Conservation (phyloP, 495 filamentous ascomycete species). For the Aspergillus taichungensis region DNA sequence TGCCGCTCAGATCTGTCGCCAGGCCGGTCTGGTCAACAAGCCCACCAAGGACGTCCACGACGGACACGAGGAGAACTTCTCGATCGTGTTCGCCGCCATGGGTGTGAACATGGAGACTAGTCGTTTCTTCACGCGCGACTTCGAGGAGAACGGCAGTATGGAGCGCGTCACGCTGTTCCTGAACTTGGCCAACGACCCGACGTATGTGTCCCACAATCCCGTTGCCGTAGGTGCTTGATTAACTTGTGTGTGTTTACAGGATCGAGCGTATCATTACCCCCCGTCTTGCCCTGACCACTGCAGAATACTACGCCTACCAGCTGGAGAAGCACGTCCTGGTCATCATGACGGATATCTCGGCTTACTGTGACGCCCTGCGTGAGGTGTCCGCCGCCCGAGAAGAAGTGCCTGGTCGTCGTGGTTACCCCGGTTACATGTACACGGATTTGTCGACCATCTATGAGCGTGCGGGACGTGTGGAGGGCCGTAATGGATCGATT, state of each 20-base stretch:
- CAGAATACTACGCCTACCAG: constrained; percentile 99
- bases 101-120: constrained; percentile 99
- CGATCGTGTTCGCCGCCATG: constrained; percentile 98
- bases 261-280: constrained; percentile 99
- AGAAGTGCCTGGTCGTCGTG: constrained; percentile 98
- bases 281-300: constrained; percentile 94
- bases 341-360: constrained; percentile 94
- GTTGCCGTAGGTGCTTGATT: background rate
- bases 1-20: constrained; percentile 93
- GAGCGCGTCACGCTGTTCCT: constrained; percentile 95
- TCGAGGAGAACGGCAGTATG: constrained; percentile 98
- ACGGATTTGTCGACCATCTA: constrained; percentile 99
- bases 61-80: constrained; percentile 98
- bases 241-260: constrained; percentile 36
- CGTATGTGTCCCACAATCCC: constrained; percentile 47
- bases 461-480: constrained; percentile 96
- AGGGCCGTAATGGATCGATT: constrained; percentile 95
- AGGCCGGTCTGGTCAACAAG: constrained; percentile 82
- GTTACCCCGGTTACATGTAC: constrained; percentile 99
- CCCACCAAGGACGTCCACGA: constrained; percentile 95
- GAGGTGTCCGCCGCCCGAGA: constrained; percentile 96
- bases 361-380: constrained; percentile 97
- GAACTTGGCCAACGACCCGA: constrained; percentile 98
- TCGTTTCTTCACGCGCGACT: constrained; percentile 97
- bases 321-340: constrained; percentile 99